Base-by-base conservation (phyloP, 495 filamentous ascomycete genomes). In the Sabuloglossum arenarium region DNA sequence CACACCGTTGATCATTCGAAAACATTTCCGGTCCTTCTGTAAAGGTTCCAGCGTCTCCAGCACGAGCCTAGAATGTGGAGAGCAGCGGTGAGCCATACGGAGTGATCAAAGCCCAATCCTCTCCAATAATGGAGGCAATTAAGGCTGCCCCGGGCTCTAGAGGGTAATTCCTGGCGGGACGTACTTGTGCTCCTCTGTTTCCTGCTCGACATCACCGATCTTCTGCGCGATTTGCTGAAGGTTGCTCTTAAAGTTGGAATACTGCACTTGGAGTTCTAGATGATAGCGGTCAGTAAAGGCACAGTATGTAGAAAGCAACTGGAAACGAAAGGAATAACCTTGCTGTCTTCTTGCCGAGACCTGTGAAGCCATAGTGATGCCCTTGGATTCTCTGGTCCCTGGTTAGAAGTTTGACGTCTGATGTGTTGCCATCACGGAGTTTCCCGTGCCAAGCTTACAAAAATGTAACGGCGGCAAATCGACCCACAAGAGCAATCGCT, bases 1-100 rank as follows among this genome's bases (percentile, higher is more conserved):
- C 14, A 97, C 90, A 55, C 91, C 93, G 67, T 97, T 96, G 66
- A 98, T 89, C 83, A 98, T 85, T 61, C 91, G 89, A 70, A 97
- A 98, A 70, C 90, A 97, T 74, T 94, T 97, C 59, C 91, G 87
- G 56, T 93, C 85, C 58, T 74, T 71, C 25, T 85, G 74, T 24
- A 96, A 80, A 37, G 88, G 89, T 50, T 79, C 79, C 61, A 98
- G 72, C 28, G 90, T 97, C 64, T 98, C 93, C 37, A 98, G 82
- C 28, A 98, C 91, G 61, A 98, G 85, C 69, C 91, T 96, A 64
- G 57, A 59, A 65, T 58, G 8, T 25, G 23, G 4, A 29, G 12
- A 21, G 23, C 16, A 57, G 43, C 61, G 58, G 64, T 64, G 61
- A 63, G 32, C 42, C 30, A 3, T 25, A 59, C 16, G 3, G 23